These are phyloP conservation scores for Boletus patriciae DNA, from an alignment of 768 basidiomycete genomes.

Conservation along the genomic window DNA sequence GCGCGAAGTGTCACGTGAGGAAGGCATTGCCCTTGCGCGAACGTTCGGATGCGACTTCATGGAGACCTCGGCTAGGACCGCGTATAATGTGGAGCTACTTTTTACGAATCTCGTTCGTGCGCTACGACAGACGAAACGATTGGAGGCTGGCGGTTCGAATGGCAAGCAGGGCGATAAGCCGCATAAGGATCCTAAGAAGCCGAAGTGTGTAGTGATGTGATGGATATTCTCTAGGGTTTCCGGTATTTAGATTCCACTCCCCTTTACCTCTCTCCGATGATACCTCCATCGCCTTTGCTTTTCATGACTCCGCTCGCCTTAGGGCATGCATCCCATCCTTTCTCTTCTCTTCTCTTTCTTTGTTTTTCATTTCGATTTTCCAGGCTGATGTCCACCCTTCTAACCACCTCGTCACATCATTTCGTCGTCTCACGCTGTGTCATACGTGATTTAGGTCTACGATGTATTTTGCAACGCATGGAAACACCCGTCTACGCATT, in stretches of 20 bases:
- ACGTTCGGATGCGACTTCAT: conserved; percentile 90
- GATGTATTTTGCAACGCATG: conserved; percentile 41
- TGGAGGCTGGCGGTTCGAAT: conserved; percentile 49
- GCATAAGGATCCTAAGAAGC: conserved; percentile 47
- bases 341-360: conserved; percentile 18
- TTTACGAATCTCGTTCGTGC: conserved; percentile 87
- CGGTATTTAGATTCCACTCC: conserved; percentile 64
- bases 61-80: conserved; percentile 96
- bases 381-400: conserved; percentile 33
- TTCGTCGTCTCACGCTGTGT: conserved; percentile 39
- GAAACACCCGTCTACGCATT: conserved; percentile 28
- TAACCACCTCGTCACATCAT: conserved; percentile 33
- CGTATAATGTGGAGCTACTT: conserved; percentile 86
- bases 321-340: conserved; percentile 25
- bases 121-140: conserved; percentile 65
- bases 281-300: conserved; percentile 55
- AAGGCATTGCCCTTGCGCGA: conserved; percentile 79
- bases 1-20: conserved; percentile 88
- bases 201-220: conserved; percentile 82
- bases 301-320: conserved; percentile 27
- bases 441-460: conserved; percentile 42
- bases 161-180: conserved; percentile 40
- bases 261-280: conserved; percentile 76
- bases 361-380: conserved; percentile 21
- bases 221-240: conserved; percentile 58